Base-by-base conservation (phyloP, 352 stramenopile species). In the Globisporangium cederbergense region DNA sequence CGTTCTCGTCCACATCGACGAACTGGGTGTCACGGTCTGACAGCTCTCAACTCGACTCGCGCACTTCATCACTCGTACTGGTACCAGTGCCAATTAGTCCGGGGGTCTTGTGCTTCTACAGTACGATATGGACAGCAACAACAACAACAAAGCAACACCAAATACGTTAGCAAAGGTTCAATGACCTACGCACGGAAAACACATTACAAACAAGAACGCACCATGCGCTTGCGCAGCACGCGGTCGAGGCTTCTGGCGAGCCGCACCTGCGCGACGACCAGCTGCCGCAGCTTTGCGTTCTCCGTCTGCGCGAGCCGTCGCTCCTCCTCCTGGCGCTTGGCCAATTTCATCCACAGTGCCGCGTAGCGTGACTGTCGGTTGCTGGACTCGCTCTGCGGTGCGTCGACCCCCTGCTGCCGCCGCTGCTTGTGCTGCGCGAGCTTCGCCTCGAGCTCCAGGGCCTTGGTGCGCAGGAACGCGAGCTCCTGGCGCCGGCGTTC, bases 401-500 rank as follows among this genome's bases (percentile, higher is more conserved):
- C 10, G 5, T 34, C 54, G 8, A 4, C 42, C 5, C 1, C 10
- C 42, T 38, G 36, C 10, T 49, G 38, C 16, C 38, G 32, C 20
- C 49, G 62, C 16, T 65, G 42, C 59, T 65, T 40, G 6, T 78
- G 62, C 47, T 62, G 32, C 32, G 58, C 42, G 4, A 80, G 67
- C 47, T 79, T 38, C 0, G 50, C 45, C 57, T 77, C 65, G 16
- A 83, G 62, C 42, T 78, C 64, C 11, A 45, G 20, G 5, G 75
- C 75, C 38, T 72, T 66, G 1, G 45, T 49, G 30, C 73, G 70
- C 28, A 83, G 54, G 46, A 73, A 67, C 11, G 60, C 56, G 5
- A 83, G 59, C 56, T 79, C 75, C 18, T 71, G 59, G 22, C 69
- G 68, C 22, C 71, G 57, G 4, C 71, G 63, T 51, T 73, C 62